Conservation (phyloP, 768 basidiomycete genomes). For the Auriculariales sp. region DNA sequence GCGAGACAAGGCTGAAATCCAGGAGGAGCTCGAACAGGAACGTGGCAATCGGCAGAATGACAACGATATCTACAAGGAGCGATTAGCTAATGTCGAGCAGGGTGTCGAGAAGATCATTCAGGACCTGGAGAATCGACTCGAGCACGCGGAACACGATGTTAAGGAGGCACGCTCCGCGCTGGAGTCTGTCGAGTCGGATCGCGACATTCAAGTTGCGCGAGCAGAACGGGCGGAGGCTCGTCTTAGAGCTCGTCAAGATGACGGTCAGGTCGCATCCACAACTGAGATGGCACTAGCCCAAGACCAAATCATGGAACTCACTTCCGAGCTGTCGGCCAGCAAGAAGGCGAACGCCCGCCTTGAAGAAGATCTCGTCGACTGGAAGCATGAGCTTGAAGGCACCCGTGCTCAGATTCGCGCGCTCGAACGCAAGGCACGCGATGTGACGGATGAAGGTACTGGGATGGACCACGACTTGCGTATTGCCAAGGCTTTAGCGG, state of each 20-base stretch:
- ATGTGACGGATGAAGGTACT: slow-evolving; percentile 32
- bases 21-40: slow-evolving; percentile 38
- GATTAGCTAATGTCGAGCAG: slow-evolving; percentile 56
- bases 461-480: slow-evolving; percentile 30
- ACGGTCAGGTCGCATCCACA: not conserved
- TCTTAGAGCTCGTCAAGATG: not conserved
- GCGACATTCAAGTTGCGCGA: slow-evolving; percentile 34
- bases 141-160: slow-evolving; percentile 31
- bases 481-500: slow-evolving; percentile 13
- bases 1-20: slow-evolving; percentile 30
- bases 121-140: slow-evolving; percentile 44
- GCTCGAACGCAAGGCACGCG: slow-evolving; percentile 41
- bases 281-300: not conserved
- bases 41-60: slow-evolving; percentile 43
- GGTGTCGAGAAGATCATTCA: slow-evolving; percentile 53
- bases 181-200: slow-evolving; percentile 51
- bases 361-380: slow-evolving; percentile 24
- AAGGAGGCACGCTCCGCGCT: slow-evolving; percentile 47
- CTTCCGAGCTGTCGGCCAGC: slow-evolving; percentile 44
- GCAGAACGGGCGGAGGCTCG: not conserved
- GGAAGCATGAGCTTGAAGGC: slow-evolving; percentile 31
- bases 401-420: slow-evolving; percentile 38
- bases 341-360: slow-evolving; percentile 28
- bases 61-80: slow-evolving; percentile 53
- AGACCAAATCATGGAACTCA: slow-evolving; percentile 35